phyloP scores from a whole-genome alignment of 2,329 filamentous ascomycete species.

The Ascochyta clinopodiicola region DNA sequence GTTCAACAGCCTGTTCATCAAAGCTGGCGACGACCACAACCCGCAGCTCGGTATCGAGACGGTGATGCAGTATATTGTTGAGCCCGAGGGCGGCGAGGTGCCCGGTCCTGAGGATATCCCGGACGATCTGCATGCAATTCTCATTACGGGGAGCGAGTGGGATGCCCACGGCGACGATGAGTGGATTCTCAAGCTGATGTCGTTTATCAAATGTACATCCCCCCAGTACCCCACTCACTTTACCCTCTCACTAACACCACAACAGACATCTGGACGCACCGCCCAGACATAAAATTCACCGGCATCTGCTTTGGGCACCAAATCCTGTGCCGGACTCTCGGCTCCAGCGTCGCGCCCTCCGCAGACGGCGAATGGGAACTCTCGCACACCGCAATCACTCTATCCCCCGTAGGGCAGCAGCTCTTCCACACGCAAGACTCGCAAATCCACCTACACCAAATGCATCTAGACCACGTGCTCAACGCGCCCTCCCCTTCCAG shows the following conservation, averaged over 20 bases:
- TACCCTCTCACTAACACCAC: slow-evolving; percentile 6
- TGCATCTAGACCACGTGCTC: slow-evolving; percentile 56
- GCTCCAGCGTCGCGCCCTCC: slow-evolving; percentile 48
- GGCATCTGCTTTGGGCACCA: slow-evolving; percentile 60
- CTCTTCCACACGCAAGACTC: slow-evolving; percentile 49
- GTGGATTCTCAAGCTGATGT: slow-evolving; percentile 53
- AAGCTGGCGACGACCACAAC: slow-evolving; percentile 60
- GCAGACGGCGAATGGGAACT: slow-evolving; percentile 56
- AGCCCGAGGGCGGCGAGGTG: slow-evolving; percentile 47
- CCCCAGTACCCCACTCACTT: too few relatives aligned
- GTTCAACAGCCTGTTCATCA: slow-evolving; percentile 58
- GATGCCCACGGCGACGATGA: slow-evolving; percentile 55
- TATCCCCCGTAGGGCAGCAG: slow-evolving; percentile 50
- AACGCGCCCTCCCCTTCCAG: slow-evolving; percentile 38
- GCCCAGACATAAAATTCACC: slow-evolving; percentile 59
- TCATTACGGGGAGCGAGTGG: slow-evolving; percentile 57
- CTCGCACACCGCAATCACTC: slow-evolving; percentile 51
- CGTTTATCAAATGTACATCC: slow-evolving; percentile 54
- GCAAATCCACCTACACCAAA: slow-evolving; percentile 53
- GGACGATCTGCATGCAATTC: slow-evolving; percentile 50
- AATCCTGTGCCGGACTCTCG: slow-evolving; percentile 54
- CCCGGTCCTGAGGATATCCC: slow-evolving; percentile 58
- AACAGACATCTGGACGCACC: slow-evolving; percentile 57
- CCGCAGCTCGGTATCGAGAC: slow-evolving; percentile 63
- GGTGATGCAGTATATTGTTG: slow-evolving; percentile 62